These are phyloP conservation scores for Pythium aquatile DNA, from an alignment of 352 stramenopile species.

Conservation along the genomic window DNA sequence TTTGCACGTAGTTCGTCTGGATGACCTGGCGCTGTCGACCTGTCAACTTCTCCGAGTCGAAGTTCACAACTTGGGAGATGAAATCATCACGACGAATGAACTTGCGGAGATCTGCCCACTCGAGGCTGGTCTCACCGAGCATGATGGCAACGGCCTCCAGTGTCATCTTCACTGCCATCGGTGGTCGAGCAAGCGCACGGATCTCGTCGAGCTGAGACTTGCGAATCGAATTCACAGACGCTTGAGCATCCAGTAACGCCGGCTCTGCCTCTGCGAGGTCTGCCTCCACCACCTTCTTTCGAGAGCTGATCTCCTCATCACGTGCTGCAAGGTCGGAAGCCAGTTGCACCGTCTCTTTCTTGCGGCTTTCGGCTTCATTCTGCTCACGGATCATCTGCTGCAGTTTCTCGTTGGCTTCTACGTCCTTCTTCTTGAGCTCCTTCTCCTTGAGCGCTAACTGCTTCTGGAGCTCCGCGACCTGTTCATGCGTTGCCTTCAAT, in stretches of 20 bases:
- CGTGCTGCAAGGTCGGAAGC: slow-evolving; percentile 93
- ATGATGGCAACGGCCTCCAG: slow-evolving; percentile 98
- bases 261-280: slow-evolving; percentile 98
- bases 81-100: slow-evolving; percentile 98
- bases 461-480: slow-evolving; percentile 91
- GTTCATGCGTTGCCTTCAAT: slow-evolving; percentile 96
- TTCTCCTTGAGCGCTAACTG: slow-evolving; percentile 94
- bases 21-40: slow-evolving; percentile 94
- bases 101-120: slow-evolving; percentile 98
- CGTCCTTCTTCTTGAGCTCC: slow-evolving; percentile 96
- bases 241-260: slow-evolving; percentile 95
- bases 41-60: slow-evolving; percentile 97
- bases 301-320: slow-evolving; percentile 94
- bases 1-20: slow-evolving; percentile 95
- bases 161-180: slow-evolving; percentile 95
- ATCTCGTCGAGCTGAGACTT: slow-evolving; percentile 99
- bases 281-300: slow-evolving; percentile 94
- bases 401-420: slow-evolving; percentile 97
- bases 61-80: slow-evolving; percentile 99
- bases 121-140: slow-evolving; percentile 95
- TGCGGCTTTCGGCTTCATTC: slow-evolving; percentile 96
- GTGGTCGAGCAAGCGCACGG: slow-evolving; percentile 93
- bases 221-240: slow-evolving; percentile 97
- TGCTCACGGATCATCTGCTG: slow-evolving; percentile 99
- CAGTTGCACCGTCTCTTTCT: slow-evolving; percentile 96